Base-by-base conservation (phyloP, 2,329 filamentous ascomycete genomes). In the Coniella vitis region DNA sequence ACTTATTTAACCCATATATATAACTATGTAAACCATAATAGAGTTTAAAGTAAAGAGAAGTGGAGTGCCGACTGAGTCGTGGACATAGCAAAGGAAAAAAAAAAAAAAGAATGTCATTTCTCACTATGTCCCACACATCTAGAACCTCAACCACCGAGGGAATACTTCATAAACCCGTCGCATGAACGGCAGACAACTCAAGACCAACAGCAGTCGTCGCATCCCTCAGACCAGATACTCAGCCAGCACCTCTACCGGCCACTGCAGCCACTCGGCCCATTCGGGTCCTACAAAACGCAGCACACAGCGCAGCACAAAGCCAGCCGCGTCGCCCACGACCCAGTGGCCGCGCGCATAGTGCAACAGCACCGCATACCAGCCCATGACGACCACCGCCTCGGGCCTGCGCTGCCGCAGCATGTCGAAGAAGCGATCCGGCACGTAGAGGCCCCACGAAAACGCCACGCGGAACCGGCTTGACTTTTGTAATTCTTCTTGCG, bases 381-480 rank as follows among this genome's bases (percentile, higher is more conserved):
- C 46, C 29, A 48, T 21, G 17, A 48, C 5, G 16, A 39, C 46
- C 7, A 48, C 16, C 8, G 46, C 46, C 31, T 48, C 46, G 8
- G 46, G 29, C 5, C 34, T 22, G 2, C 32, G 32, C 17, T 38
- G 31, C 4, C 17, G 20, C 34, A 48, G 12, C 32, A 48, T 10
- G 17, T 32, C 46, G 5, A 48, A 29, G 32, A 25, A 48, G n/a
- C 29, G 19, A 17, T 21, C 16, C 13, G 39, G 38, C 9, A 48
- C 21, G 7, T 25, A 17, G 7, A 35, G 14, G 4, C 25, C 40
- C 46, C 46, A 48, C 25, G 7, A 32, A 22, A 48, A 48, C 7
- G 43, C 43, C 20, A 48, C n/a, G 19, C 34, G 38, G 21, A 29
- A 34, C 31, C 22, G 4, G 13, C 16, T 34, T n/a, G 8, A 4